Evolutionary conservation across 108 stramenopile genomes (phyloP).

Genomic region (Mediolabrus comicus): DNA sequence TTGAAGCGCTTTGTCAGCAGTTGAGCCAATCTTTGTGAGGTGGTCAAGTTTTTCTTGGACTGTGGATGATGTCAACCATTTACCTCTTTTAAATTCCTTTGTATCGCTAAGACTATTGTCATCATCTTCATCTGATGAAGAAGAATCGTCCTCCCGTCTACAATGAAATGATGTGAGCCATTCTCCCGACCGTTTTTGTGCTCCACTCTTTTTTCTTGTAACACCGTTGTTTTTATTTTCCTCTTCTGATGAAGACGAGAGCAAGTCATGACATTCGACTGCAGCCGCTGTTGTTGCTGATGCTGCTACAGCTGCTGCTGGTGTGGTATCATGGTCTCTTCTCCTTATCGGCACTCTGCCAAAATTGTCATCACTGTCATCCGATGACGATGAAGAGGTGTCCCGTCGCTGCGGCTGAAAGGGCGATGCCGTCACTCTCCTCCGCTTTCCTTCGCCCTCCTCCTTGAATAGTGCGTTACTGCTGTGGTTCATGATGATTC

Average conservation of each 20-base stretch:
- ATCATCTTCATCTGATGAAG: neutral
- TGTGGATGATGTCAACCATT: conserved; percentile 2
- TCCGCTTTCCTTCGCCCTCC: neutral
- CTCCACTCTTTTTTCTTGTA: neutral
- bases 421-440: conserved; percentile 8
- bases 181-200: neutral
- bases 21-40: conserved; percentile 3
- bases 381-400: neutral
- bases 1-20: conserved; percentile 16
- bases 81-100: neutral
- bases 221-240: neutral
- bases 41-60: conserved; percentile 7
- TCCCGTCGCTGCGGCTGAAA: neutral
- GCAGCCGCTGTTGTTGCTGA: neutral
- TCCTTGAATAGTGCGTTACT: neutral
- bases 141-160: neutral
- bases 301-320: neutral
- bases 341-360: neutral
- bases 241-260: neutral
- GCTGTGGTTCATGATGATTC: neutral
- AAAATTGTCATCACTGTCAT: neutral
- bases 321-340: neutral
- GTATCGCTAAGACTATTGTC: neutral
- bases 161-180: conserved; percentile 5
- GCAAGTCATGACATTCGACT: neutral